Evolutionary conservation across 2,329 filamentous ascomycete species (phyloP), one percentile per base, ranked within the genome.

Genomic region (Colletotrichum sp.): DNA sequence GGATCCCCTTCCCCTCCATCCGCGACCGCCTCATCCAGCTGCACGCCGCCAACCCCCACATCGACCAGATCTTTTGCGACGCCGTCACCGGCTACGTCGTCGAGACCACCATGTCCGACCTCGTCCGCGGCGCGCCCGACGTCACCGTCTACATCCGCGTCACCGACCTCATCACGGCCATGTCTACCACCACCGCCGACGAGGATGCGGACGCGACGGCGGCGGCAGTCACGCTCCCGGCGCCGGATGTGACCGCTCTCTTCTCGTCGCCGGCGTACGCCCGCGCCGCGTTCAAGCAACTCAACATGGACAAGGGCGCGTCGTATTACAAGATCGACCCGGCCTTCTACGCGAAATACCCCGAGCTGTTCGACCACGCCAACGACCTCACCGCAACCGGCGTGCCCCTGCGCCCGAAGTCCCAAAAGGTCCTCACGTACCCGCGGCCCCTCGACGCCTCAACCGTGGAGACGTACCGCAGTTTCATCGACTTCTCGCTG

Each of bases 301-400:
- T 83, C 3, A 82, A 83, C n/a, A 83, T 83, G 82, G 80, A 83
- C 57, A 78, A 78, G 6, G 82, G 82, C 15, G 82, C 81, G 2
- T 79, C 79, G 6, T 81, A 81, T 21, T 83, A 83, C 77, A 83
- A 83, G 62, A 83, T 83, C 13, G 82, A 83, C 67, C 82, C 82
- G 9, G 81, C 78, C 3, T 83, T 83, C 66, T 83, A 79, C 55
- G 80, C 74, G 15, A 83, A 82, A 21, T 83, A 83, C 52, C 82
- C 82, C 2, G 82, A 83, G 36, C 79, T 83, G 2, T 82, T 79
- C 68, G 80, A 83, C 67, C 60, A 72, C 39, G 52, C 72, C 8
- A 79, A 76, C 32, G 78, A 81, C 49, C 65, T 83, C 24, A 81
- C 79, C 3, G 82, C 82, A 3, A 75, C 64, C 12, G 82, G 82